Conservation (phyloP, 2,329 filamentous ascomycete genomes). For the Trichoderma koningii region DNA sequence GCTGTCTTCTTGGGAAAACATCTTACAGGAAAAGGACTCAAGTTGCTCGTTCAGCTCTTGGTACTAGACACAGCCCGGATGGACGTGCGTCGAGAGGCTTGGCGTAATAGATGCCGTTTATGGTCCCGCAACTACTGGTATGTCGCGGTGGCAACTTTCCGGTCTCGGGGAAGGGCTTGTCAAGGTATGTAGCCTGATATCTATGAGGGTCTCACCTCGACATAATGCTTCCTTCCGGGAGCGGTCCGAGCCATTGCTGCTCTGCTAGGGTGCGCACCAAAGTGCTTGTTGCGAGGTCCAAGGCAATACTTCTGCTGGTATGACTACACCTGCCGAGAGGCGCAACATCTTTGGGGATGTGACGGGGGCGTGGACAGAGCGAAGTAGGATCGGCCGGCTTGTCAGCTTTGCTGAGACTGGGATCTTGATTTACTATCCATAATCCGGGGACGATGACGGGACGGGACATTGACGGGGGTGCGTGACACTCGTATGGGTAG, state of each 20-base stretch:
- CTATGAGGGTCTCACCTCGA: not conserved
- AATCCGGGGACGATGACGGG: constrained; percentile 2
- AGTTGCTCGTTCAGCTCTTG: too few relatives aligned
- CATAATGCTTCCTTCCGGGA: not conserved
- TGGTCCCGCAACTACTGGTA: not conserved
- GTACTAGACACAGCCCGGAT: not conserved
- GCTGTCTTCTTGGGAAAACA: too few relatives aligned
- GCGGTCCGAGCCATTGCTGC: not conserved
- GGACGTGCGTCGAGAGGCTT: too few relatives aligned
- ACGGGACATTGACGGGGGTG: not conserved
- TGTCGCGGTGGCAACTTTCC: not conserved
- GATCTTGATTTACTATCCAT: constrained; percentile 7
- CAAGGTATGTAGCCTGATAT: not conserved
- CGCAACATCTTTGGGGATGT: not conserved
- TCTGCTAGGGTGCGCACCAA: too few relatives aligned
- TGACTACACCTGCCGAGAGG: not conserved
- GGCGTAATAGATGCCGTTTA: constrained; percentile 1
- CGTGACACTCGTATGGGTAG: not conserved
- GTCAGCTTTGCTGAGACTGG: constrained; percentile 13
- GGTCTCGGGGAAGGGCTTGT: not conserved
- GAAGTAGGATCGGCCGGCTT: constrained; percentile 18
- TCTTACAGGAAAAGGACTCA: too few relatives aligned
- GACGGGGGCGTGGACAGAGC: constrained; percentile 8
- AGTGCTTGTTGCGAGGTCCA: not conserved
- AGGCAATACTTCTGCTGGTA: too few relatives aligned